A percentile compares a stretch with the other conserved stretches of the same genome.
phyloP scores from a whole-genome alignment of 106 monocot species.

The Allium sativum region DNA sequence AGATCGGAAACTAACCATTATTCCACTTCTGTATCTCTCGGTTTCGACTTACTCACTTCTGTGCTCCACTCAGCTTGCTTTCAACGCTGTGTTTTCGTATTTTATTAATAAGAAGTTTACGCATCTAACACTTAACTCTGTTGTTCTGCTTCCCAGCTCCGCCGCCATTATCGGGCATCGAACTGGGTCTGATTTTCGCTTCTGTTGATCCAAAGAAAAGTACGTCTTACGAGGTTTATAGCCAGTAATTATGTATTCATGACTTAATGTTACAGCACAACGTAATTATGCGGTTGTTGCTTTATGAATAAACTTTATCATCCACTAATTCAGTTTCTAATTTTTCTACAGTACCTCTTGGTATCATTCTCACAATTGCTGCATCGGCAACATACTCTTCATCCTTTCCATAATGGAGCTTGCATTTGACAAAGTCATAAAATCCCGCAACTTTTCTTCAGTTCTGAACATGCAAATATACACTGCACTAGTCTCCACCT shows the following conservation, averaged over 20 bases:
- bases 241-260: not conserved
- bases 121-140: constrained; percentile 35
- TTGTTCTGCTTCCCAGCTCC: constrained; percentile 44
- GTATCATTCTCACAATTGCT: constrained; percentile 22
- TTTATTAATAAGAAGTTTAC: constrained; percentile 40
- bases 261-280: not conserved
- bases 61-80: constrained; percentile 37
- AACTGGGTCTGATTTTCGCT: not conserved
- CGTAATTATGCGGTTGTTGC: not conserved
- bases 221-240: not conserved
- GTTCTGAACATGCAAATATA: constrained; percentile 31
- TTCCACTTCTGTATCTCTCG: constrained; percentile 39
- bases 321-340: not conserved
- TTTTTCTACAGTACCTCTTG: constrained; percentile 4
- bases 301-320: too few species aligned
- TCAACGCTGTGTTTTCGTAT: constrained; percentile 45
- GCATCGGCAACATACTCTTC: constrained; percentile 39
- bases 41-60: constrained; percentile 50
- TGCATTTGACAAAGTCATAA: constrained; percentile 27
- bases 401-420: constrained; percentile 38
- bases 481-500: constrained; percentile 11
- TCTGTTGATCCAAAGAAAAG: constrained; percentile 2
- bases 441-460: constrained; percentile 9
- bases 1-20: not conserved
- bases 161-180: constrained; percentile 32